phyloP scores from a whole-genome alignment of 306 rosid species.

The Vicia sativa region DNA sequence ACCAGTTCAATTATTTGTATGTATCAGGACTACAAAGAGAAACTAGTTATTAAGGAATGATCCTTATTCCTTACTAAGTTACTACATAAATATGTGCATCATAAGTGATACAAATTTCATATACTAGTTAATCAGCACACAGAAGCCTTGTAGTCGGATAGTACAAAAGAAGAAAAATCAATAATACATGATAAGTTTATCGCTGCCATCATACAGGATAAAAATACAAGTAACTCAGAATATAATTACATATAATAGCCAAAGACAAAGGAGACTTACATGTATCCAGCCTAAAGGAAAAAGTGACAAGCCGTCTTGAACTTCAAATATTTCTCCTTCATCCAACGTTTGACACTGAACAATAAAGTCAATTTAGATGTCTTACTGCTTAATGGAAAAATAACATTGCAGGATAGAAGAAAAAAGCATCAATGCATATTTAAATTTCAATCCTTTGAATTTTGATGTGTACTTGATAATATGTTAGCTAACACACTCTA shows the following conservation, averaged over 20 bases:
- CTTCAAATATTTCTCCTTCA: conserved; percentile 98
- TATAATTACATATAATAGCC: conserved; percentile 21
- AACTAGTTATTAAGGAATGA: neutral
- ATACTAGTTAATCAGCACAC: conserved; percentile 6
- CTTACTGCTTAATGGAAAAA: conserved; percentile 33
- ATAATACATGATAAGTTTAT: neutral
- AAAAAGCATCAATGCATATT: conserved; percentile 7
- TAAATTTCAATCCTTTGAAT: conserved; percentile 33
- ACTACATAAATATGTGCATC: conserved; percentile 25
- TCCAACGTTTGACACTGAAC: conserved; percentile 93
- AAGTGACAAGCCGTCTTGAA: conserved; percentile 92
- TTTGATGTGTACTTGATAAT: conserved; percentile 8
- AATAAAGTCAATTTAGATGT: conserved; percentile 30
- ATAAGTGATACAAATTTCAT: conserved; percentile 17
- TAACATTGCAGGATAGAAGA: neutral
- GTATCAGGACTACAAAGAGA: conserved; percentile 27
- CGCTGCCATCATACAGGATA: conserved; percentile 21
- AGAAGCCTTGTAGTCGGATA: neutral
- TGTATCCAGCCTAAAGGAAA: conserved; percentile 99
- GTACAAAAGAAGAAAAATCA: conserved; percentile 28
- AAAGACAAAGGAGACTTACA: conserved; percentile 64
- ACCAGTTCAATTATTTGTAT: conserved; percentile 7
- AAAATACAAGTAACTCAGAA: conserved; percentile 21
- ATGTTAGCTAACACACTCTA: neutral
- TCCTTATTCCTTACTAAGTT: neutral